Evolutionary conservation across 495 filamentous ascomycete species (phyloP).

Genomic region (Copromyces sp.): DNA sequence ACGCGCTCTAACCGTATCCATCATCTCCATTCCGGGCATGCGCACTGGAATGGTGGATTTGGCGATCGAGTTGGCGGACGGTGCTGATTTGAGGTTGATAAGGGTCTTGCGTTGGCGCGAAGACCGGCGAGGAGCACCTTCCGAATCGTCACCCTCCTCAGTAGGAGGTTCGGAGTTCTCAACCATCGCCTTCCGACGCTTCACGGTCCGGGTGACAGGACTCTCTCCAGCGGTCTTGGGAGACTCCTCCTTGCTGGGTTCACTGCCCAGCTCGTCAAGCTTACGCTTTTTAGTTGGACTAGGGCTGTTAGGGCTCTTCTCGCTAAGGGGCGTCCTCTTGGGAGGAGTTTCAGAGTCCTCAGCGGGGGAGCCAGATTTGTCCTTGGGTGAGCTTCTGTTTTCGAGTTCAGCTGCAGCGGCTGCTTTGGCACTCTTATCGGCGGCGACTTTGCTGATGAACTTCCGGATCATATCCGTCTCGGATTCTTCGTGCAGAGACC

Average conservation of each 20-base stretch:
- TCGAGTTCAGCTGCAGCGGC: slow-evolving; percentile 15
- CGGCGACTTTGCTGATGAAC: slow-evolving; percentile 35
- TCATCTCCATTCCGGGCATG: slow-evolving; percentile 18
- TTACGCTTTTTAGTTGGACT: slow-evolving; percentile 27
- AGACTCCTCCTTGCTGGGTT: slow-evolving; percentile 2
- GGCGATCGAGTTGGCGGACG: slow-evolving; percentile 25
- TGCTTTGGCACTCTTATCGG: slow-evolving; percentile 31
- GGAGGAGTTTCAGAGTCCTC: slow-evolving; percentile 22
- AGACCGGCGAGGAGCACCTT: slow-evolving; percentile 18
- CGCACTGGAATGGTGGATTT: slow-evolving; percentile 22
- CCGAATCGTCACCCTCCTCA: slow-evolving; percentile 2
- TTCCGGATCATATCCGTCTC: slow-evolving; percentile 37
- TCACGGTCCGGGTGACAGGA: neutral
- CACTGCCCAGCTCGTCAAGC: slow-evolving; percentile 12
- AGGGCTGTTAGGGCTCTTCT: slow-evolving; percentile 31
- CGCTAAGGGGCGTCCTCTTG: slow-evolving; percentile 25
- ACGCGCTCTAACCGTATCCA: slow-evolving; percentile 20
- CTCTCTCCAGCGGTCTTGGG: neutral
- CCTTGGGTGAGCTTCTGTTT: slow-evolving; percentile 12
- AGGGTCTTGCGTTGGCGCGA: slow-evolving; percentile 18
- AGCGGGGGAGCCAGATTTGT: slow-evolving; percentile 14
- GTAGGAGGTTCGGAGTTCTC: neutral
- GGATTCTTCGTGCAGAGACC: slow-evolving; percentile 21
- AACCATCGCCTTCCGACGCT: neutral
- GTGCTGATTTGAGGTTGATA: slow-evolving; percentile 13